Base-by-base conservation (phyloP, 169 alveolate species). In the Cryptosporidium bovis region DNA sequence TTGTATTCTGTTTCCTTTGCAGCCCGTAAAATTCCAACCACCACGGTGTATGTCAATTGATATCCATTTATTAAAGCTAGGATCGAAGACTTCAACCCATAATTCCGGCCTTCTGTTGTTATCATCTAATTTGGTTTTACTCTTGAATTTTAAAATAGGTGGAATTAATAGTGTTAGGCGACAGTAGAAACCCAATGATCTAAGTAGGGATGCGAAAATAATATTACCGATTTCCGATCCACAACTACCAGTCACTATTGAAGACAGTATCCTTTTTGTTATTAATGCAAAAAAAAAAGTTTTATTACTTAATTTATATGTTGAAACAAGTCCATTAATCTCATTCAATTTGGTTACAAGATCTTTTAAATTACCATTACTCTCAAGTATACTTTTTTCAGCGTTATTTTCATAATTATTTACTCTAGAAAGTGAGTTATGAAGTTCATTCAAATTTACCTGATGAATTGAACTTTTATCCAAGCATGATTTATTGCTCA, bases 41-140 rank as follows among this genome's bases (percentile, higher is more conserved):
- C 87, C 87, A 24, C 87, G 69, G 34, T 77, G 87, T 34, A 77
- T 62, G 40, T 77, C 87, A 15, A 77, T 50, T n/a, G 87, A 56
- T 15, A 77, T 77, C 87, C 87, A 77, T 48, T 77, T 62, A 36
- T 60, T 77, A 16, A 77, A 62, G n/a, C 29, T 77, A 7, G 87
- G 69, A 29, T 62, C 69, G 34, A 77, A 77, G 4, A 60, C 40
- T 64, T 77, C 87, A 16, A 77, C 69, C 87, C 87, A 77, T 24
- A 77, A 40, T 27, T 77, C 87, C 24, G 87, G 66, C 8, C 87
- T 56, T 51, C 87, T 77, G 40, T 77, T 71, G 51, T 77, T 62
- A 51, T 56, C 44, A 56, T 60, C 24, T 18, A 77, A 33, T 40
- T 56, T 62, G 18, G 66, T 20, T 62, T 34, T n/a, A 34, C 58